A percentile compares a stretch with the other conserved stretches of the same genome.
phyloP scores from a whole-genome alignment of 495 filamentous ascomycete species.

The Jackrogersella minutella region DNA sequence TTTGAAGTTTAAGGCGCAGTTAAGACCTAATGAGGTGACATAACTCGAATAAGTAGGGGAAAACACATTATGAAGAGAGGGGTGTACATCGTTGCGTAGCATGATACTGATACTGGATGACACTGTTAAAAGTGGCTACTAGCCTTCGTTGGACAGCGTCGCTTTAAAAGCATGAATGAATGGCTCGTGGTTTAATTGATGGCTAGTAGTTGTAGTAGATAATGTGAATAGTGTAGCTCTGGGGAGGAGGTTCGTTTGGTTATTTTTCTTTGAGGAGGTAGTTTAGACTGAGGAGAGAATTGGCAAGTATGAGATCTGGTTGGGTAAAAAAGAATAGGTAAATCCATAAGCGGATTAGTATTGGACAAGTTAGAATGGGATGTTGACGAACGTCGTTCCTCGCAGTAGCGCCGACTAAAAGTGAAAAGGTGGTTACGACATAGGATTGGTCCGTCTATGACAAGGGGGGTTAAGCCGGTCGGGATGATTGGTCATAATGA shows the following conservation, averaged over 20 bases:
- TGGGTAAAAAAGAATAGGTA: slow-evolving; percentile 33
- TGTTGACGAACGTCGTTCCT: slow-evolving; percentile 44
- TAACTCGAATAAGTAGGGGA: no score
- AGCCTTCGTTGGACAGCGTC: slow-evolving; percentile 22
- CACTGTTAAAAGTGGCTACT: slow-evolving; percentile 36
- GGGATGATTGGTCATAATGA: slow-evolving; percentile 39
- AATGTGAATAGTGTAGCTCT: no score
- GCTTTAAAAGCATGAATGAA: slow-evolving; percentile 28
- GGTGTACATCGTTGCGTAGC: slow-evolving; percentile 22
- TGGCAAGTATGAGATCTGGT: slow-evolving; percentile 30
- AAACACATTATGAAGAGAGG: slow-evolving; percentile 5
- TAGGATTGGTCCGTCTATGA: slow-evolving; percentile 34
- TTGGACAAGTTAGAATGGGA: slow-evolving; percentile 41
- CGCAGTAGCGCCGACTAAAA: slow-evolving; percentile 43
- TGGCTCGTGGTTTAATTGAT: no score
- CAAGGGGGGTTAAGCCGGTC: slow-evolving; percentile 31
- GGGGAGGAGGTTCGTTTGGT: slow-evolving; percentile 27
- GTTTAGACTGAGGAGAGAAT: slow-evolving; percentile 21
- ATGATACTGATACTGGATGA: slow-evolving; percentile 19
- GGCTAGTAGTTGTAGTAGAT: no score
- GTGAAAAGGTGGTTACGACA: slow-evolving; percentile 32
- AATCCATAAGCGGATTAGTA: slow-evolving; percentile 35
- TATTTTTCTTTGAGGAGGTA: slow-evolving; percentile 32
- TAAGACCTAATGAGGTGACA: slow-evolving; percentile 23
- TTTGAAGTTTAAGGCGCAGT: slow-evolving; percentile 33